Evolutionary conservation across 148 eudicot genomes (phyloP).

Genomic region (Fallopia convolvulus): DNA sequence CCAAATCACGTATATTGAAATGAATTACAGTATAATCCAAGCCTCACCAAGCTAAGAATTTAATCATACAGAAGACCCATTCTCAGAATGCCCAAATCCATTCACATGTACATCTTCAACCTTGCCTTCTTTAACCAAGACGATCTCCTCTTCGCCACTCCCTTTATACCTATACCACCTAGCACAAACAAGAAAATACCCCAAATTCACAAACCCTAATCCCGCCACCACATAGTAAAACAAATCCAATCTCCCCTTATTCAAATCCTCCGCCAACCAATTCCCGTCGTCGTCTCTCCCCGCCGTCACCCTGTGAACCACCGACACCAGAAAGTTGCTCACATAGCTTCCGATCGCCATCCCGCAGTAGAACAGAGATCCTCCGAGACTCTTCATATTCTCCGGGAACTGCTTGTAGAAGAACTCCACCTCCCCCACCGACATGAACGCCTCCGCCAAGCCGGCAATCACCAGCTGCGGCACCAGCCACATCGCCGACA

Average conservation of each 20-base stretch:
- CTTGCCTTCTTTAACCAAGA: background rate
- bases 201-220: conserved; percentile 38
- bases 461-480: conserved; percentile 51
- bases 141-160: background rate
- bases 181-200: conserved; percentile 41
- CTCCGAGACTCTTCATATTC: conserved; percentile 55
- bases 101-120: background rate
- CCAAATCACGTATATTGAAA: too few relatives aligned
- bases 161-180: conserved; percentile 75
- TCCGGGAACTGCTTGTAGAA: conserved; percentile 10
- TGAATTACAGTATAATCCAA: too few relatives aligned
- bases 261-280: conserved; percentile 75
- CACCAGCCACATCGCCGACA: conserved; percentile 66
- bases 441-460: conserved; percentile 37
- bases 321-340: conserved; percentile 48
- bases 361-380: conserved; percentile 58
- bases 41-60: background rate
- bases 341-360: conserved; percentile 57
- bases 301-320: conserved; percentile 46
- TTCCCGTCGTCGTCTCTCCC: conserved; percentile 21
- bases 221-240: conserved; percentile 56
- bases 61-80: background rate
- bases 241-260: conserved; percentile 59
- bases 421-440: conserved; percentile 10
- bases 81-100: background rate